A percentile compares a stretch with the other conserved stretches of the same genome.
These are phyloP conservation scores for Dovyalis caffra DNA, from an alignment of 345 rosid genomes.

Conservation along the genomic window DNA sequence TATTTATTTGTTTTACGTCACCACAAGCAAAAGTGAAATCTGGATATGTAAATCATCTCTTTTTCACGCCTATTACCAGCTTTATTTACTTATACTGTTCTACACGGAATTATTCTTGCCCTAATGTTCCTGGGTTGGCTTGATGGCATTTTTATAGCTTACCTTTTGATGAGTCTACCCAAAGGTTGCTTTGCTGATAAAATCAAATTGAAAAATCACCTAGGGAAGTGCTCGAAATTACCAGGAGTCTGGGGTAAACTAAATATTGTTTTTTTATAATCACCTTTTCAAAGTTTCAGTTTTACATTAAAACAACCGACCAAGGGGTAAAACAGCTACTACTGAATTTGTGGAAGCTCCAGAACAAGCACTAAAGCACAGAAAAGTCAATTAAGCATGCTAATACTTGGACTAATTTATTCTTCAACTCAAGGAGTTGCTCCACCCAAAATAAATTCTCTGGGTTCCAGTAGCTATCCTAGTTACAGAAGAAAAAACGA, in stretches of 20 bases:
- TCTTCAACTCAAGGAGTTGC: too few species aligned
- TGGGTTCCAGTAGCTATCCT: too few species aligned
- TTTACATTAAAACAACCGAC: too few species aligned
- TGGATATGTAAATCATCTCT: constrained; percentile 35
- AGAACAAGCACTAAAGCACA: too few species aligned
- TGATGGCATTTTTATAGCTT: background rate
- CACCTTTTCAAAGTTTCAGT: too few species aligned
- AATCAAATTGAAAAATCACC: background rate
- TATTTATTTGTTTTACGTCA: constrained; percentile 20
- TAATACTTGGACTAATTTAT: too few species aligned
- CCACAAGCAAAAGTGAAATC: constrained; percentile 16
- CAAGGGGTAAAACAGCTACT: too few species aligned
- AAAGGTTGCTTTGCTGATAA: background rate
- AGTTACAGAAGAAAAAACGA: too few species aligned
- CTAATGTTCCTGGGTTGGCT: background rate
- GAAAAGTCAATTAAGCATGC: too few species aligned
- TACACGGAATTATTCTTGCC: background rate
- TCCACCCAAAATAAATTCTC: too few species aligned
- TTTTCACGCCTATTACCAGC: constrained; percentile 4
- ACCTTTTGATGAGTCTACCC: background rate
- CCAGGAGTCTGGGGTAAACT: background rate
- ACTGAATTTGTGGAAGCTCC: too few species aligned
- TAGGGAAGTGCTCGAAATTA: background rate
- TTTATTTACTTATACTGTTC: background rate
- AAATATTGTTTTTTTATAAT: background rate